Evolutionary conservation across 1,284 basidiomycete species (phyloP).

Genomic region (Sanghuangporus sanghuang): DNA sequence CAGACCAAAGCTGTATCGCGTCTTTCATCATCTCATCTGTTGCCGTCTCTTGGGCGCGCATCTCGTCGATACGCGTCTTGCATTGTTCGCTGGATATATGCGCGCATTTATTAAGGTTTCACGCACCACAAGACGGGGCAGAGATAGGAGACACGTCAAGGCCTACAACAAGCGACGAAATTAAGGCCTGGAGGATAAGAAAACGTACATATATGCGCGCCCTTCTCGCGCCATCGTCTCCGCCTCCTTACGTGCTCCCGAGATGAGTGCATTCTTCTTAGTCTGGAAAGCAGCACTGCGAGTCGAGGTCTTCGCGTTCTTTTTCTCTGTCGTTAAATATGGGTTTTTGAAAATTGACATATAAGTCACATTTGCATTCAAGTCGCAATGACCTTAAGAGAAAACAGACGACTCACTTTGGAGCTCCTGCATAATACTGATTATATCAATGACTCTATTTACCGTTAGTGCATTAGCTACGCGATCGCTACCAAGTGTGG

Average conservation of each 20-base stretch:
- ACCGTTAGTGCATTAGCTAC: no score
- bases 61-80: slow-evolving; percentile 22
- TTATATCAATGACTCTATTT: slow-evolving; percentile 26
- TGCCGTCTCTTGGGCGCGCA: slow-evolving; percentile 25
- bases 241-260: slow-evolving; percentile 25
- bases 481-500: neutral
- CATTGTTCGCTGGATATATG: slow-evolving; percentile 25
- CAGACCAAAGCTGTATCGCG: slow-evolving; percentile 22
- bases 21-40: slow-evolving; percentile 23
- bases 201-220: slow-evolving; percentile 25
- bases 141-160: neutral
- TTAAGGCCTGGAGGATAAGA: neutral
- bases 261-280: slow-evolving; percentile 27
- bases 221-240: slow-evolving; percentile 26
- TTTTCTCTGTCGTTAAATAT: slow-evolving; percentile 24
- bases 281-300: slow-evolving; percentile 26
- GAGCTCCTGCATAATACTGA: slow-evolving; percentile 28
- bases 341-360: neutral
- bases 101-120: neutral
- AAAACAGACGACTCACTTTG: slow-evolving; percentile 23
- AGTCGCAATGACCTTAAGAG: neutral
- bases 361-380: neutral
- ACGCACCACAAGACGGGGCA: neutral
- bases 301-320: slow-evolving; percentile 26
- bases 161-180: neutral